These are phyloP conservation scores for Cyanodermella asteris DNA, from an alignment of 2,329 filamentous ascomycete genomes.

Conservation along the genomic window DNA sequence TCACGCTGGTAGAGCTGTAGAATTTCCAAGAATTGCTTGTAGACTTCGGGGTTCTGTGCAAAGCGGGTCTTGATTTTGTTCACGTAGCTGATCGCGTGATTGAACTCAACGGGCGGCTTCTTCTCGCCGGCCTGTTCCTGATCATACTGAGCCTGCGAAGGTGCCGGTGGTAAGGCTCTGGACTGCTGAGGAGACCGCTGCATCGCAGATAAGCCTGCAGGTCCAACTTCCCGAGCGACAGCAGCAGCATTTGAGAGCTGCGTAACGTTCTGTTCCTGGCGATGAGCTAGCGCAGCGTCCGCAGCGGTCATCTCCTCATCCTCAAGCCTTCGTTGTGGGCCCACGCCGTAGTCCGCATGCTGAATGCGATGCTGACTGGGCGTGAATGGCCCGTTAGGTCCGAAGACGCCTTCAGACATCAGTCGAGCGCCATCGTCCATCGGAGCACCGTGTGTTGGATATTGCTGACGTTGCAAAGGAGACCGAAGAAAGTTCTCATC, in stretches of 20 bases:
- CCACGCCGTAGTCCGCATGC: conserved; percentile 11
- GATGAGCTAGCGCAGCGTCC: conserved; percentile 29
- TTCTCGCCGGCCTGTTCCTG: no score
- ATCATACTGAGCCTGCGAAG: no score
- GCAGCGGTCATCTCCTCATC: conserved; percentile 25
- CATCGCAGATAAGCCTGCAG: conserved; percentile 26
- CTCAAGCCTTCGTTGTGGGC: conserved; percentile 12
- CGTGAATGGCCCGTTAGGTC: conserved; percentile 14
- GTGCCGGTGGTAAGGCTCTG: no score
- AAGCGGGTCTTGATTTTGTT: conserved; percentile 99
- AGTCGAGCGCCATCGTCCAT: no score
- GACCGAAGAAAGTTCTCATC: no score
- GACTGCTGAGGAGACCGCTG: conserved; percentile 23
- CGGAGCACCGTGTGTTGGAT: no score
- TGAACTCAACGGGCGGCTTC: conserved; percentile 89
- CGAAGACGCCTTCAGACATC: no score
- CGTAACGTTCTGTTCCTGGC: conserved; percentile 45
- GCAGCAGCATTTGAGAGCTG: conserved; percentile 44
- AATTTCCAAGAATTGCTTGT: conserved; percentile 97
- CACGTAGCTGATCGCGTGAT: conserved; percentile 96
- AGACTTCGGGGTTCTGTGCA: conserved; percentile 88
- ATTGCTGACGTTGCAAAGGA: no score
- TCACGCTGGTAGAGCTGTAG: conserved; percentile 95
- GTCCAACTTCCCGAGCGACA: conserved; percentile 29
- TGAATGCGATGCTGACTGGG: conserved; percentile 12